Percentiles rank a stretch among this genome's conserved stretches.
Evolutionary conservation across 768 basidiomycete species (phyloP).

Genomic region (Lactarius vividus): DNA sequence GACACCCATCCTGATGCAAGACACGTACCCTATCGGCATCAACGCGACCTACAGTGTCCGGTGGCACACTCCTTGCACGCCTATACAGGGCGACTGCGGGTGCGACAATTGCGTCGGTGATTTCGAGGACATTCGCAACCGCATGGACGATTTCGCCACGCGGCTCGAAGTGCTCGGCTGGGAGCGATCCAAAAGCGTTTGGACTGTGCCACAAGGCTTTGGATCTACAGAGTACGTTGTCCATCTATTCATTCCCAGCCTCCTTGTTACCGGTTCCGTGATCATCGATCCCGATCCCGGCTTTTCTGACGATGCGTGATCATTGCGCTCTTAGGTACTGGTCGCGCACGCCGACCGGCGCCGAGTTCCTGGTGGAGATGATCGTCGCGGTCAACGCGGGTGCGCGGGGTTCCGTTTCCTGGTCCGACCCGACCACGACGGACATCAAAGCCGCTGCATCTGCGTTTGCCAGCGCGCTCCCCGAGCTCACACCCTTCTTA

Average conservation of each 20-base stretch:
- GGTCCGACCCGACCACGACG: conserved; percentile 42
- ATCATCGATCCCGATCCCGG: not conserved
- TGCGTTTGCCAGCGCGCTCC: conserved; percentile 35
- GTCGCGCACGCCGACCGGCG: conserved; percentile 61
- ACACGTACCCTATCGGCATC: conserved; percentile 53
- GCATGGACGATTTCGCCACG: conserved; percentile 64
- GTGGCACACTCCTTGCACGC: conserved; percentile 63
- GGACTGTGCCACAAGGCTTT: conserved; percentile 82
- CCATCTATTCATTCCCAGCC: no score
- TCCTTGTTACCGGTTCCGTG: not conserved
- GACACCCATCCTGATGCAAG: conserved; percentile 69
- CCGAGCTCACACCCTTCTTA: conserved; percentile 15
- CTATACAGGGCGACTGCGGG: conserved; percentile 70
- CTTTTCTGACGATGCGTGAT: not conserved
- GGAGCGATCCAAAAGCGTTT: conserved; percentile 65
- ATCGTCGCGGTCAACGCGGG: conserved; percentile 72
- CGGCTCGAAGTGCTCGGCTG: conserved; percentile 62
- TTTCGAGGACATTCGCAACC: conserved; percentile 64
- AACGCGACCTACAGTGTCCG: conserved; percentile 61
- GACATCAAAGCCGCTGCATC: conserved; percentile 41
- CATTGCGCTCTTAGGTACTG: conserved; percentile 45
- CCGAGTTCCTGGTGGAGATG: conserved; percentile 65
- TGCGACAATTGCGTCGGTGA: conserved; percentile 65
- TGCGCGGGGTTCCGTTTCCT: conserved; percentile 46
- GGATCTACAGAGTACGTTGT: conserved; percentile 44